Percentiles rank a stretch among this genome's conserved stretches.
These are phyloP conservation scores for Diutina neorugosa DNA, from an alignment of 1,139 yeast genomes.

Conservation along the genomic window DNA sequence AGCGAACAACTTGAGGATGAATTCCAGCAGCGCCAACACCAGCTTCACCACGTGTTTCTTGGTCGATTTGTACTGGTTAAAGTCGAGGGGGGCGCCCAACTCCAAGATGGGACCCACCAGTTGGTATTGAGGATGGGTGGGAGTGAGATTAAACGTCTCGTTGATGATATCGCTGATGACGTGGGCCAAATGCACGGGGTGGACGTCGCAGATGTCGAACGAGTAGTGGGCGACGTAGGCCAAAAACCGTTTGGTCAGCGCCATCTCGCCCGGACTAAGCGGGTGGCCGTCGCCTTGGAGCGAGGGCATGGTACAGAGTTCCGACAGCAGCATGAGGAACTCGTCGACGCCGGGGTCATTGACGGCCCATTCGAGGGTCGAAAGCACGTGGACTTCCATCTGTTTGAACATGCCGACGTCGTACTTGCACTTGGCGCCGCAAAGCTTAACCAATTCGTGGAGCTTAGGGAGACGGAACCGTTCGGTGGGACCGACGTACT, in stretches of 20 bases:
- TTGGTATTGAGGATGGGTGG: neutral
- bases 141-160: constrained; percentile 14
- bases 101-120: neutral
- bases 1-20: neutral
- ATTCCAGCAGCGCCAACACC: constrained; percentile 2
- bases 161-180: constrained; percentile 26
- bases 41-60: constrained; percentile 1
- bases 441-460: constrained; percentile 46
- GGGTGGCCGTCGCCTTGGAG: neutral
- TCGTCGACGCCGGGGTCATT: constrained; percentile 49
- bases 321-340: constrained; percentile 23
- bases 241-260: constrained; percentile 26
- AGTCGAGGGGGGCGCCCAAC: neutral
- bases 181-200: constrained; percentile 20
- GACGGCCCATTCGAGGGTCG: constrained; percentile 50
- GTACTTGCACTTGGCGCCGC: constrained; percentile 46
- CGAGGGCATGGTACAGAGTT: constrained; percentile 15
- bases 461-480: constrained; percentile 55
- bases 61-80: neutral
- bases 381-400: constrained; percentile 41
- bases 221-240: constrained; percentile 26
- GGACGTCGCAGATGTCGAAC: constrained; percentile 23
- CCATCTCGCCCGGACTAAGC: constrained; percentile 15
- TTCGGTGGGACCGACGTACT: constrained; percentile 54
- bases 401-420: constrained; percentile 52